Conservation (phyloP, 169 alveolate genomes). For the Plasmodium chabaudi region DNA sequence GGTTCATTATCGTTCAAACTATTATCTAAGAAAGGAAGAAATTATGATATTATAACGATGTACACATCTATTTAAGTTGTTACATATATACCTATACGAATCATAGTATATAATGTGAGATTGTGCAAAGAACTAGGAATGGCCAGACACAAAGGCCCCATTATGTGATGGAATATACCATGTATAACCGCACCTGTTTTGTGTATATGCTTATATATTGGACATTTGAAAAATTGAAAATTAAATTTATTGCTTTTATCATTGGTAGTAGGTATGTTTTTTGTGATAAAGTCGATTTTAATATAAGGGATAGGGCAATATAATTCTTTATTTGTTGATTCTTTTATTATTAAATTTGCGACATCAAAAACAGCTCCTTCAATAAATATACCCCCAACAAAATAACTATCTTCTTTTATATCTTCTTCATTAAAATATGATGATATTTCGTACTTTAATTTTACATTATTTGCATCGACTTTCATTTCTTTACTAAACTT, state of each 20-base stretch:
- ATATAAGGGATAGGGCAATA: slow-evolving; percentile 70
- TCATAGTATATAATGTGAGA: not conserved
- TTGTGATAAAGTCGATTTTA: slow-evolving; percentile 36
- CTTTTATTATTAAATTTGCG: slow-evolving; percentile 44
- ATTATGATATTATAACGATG: not conserved
- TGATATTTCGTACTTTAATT: slow-evolving; percentile 49
- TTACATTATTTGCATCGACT: slow-evolving; percentile 47
- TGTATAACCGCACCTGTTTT: slow-evolving; percentile 30
- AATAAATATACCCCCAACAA: slow-evolving; percentile 54
- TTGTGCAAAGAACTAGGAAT: not conserved
- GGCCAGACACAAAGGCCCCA: too few relatives aligned
- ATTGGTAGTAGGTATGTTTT: slow-evolving; percentile 15
- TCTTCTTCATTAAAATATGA: slow-evolving; percentile 54
- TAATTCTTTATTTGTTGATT: slow-evolving; percentile 37
- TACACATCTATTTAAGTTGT: not conserved
- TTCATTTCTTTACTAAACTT: slow-evolving; percentile 36
- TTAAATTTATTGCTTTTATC: not conserved
- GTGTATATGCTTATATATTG: slow-evolving; percentile 63
- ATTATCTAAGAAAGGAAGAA: slow-evolving; percentile 6
- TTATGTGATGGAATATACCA: too few relatives aligned
- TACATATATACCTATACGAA: not conserved
- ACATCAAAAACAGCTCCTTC: slow-evolving; percentile 69
- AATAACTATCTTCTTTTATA: slow-evolving; percentile 47
- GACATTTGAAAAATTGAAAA: slow-evolving; percentile 52
- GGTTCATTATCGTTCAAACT: slow-evolving; percentile 36